Percentiles rank a stretch among this genome's conserved stretches.
These are phyloP conservation scores for Suillus variegatus DNA, from an alignment of 768 basidiomycete species.

Conservation along the genomic window DNA sequence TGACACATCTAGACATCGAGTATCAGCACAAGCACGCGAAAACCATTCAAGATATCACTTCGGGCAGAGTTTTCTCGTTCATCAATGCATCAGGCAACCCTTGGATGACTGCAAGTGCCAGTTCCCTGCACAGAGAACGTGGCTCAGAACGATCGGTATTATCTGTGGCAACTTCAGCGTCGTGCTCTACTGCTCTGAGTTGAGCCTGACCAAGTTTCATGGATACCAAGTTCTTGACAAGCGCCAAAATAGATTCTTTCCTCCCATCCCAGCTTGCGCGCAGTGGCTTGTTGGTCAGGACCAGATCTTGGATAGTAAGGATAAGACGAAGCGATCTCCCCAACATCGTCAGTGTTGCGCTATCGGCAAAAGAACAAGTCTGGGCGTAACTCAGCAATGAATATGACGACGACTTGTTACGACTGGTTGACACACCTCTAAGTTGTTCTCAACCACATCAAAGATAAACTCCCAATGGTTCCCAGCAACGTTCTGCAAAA, in stretches of 20 bases:
- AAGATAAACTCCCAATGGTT: constrained; percentile 93
- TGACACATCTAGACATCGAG: constrained; percentile 66
- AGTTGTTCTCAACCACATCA: constrained; percentile 82
- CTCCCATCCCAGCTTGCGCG: constrained; percentile 68
- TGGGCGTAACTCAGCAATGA: constrained; percentile 24
- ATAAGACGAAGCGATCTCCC: constrained; percentile 71
- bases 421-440: constrained; percentile 62
- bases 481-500: constrained; percentile 84
- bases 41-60: constrained; percentile 40
- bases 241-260: constrained; percentile 48
- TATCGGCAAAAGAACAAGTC: constrained; percentile 63
- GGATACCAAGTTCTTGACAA: constrained; percentile 63
- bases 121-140: constrained; percentile 63
- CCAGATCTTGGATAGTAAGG: constrained; percentile 66
- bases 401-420: neutral
- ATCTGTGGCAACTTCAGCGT: constrained; percentile 14
- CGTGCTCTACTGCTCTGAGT: neutral
- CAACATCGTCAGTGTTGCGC: constrained; percentile 59
- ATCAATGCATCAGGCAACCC: constrained; percentile 64
- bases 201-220: constrained; percentile 1
- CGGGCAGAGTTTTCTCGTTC: constrained; percentile 61
- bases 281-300: constrained; percentile 70
- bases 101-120: constrained; percentile 68
- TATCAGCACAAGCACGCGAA: constrained; percentile 3
- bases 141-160: constrained; percentile 46